These are phyloP conservation scores for Farysia itapuensis DNA, from an alignment of 1,284 basidiomycete genomes.

Conservation along the genomic window DNA sequence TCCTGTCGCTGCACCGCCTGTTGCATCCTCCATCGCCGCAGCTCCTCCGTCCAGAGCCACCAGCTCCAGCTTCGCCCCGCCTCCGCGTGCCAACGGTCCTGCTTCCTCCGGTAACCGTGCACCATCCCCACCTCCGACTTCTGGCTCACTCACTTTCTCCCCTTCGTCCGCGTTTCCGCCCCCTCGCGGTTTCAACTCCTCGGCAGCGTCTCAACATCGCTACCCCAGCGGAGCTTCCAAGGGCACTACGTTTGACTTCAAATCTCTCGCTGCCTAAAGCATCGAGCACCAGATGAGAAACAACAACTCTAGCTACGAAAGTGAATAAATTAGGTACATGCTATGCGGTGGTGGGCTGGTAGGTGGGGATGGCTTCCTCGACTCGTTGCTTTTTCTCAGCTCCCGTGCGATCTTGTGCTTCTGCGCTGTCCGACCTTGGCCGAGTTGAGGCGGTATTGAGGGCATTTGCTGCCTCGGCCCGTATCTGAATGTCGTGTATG, in stretches of 20 bases:
- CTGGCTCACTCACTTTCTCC: slow-evolving; percentile 23
- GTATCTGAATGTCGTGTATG: slow-evolving; percentile 10
- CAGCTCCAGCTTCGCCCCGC: slow-evolving; percentile 14
- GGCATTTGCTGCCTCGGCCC: slow-evolving; percentile 2
- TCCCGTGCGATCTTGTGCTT: not conserved
- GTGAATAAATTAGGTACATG: no score
- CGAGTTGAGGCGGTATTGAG: not conserved
- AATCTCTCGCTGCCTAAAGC: slow-evolving; percentile 9
- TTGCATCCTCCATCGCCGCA: slow-evolving; percentile 38
- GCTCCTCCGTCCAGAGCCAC: slow-evolving; percentile 47
- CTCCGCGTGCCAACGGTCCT: slow-evolving; percentile 12
- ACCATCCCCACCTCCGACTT: slow-evolving; percentile 24
- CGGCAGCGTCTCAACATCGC: slow-evolving; percentile 19
- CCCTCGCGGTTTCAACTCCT: slow-evolving; percentile 25
- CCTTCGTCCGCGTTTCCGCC: slow-evolving; percentile 28
- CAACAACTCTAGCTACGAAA: no score
- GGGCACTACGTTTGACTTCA: slow-evolving; percentile 27
- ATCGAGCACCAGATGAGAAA: no score
- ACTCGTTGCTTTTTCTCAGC: not conserved
- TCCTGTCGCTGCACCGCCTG: slow-evolving; percentile 61
- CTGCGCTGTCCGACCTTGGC: slow-evolving; percentile 4
- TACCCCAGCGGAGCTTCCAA: slow-evolving; percentile 31
- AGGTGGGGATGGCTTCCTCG: no score
- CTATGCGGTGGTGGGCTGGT: no score
- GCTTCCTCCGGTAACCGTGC: slow-evolving; percentile 3